These are phyloP conservation scores for Lasiodiplodia sp. DNA, from an alignment of 2,329 filamentous ascomycete genomes.

Conservation along the genomic window DNA sequence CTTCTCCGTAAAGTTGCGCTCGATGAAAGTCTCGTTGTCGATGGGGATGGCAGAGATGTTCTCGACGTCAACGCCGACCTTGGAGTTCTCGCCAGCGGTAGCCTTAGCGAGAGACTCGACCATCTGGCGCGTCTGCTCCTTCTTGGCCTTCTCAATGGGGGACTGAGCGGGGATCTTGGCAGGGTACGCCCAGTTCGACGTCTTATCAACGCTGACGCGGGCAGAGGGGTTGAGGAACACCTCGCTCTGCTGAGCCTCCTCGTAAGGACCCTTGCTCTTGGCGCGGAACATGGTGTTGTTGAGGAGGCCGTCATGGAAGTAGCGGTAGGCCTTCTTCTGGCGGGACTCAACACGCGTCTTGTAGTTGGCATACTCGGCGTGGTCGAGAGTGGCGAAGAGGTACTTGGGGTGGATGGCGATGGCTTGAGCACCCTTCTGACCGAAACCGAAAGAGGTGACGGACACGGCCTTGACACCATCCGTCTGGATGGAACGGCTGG, in stretches of 20 bases:
- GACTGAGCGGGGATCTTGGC: slow-evolving; percentile 65
- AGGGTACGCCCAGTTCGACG: slow-evolving; percentile 77
- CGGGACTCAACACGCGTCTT: slow-evolving; percentile 86
- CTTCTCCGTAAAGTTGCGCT: slow-evolving; percentile 87
- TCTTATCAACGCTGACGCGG: slow-evolving; percentile 85
- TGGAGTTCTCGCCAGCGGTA: slow-evolving; percentile 66
- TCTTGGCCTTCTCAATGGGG: slow-evolving; percentile 61
- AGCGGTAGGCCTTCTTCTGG: slow-evolving; percentile 98
- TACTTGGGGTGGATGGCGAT: slow-evolving; percentile 98
- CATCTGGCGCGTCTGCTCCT: slow-evolving; percentile 73
- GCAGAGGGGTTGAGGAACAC: slow-evolving; percentile 95
- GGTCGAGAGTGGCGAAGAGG: slow-evolving; percentile 91
- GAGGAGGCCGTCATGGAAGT: slow-evolving; percentile 97
- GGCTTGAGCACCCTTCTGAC: slow-evolving; percentile 96
- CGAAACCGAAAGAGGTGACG: slow-evolving; percentile 98
- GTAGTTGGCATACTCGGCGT: slow-evolving; percentile 82
- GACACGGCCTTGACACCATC: slow-evolving; percentile 99
- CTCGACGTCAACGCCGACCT: slow-evolving; percentile 94
- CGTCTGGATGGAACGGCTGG: slow-evolving; percentile 92
- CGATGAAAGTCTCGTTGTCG: slow-evolving; percentile 89
- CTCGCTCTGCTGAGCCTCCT: slow-evolving; percentile 81
- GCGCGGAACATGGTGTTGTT: slow-evolving; percentile 98
- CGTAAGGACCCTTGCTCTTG: slow-evolving; percentile 90
- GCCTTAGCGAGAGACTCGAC: slow-evolving; percentile 79
- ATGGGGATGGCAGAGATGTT: slow-evolving; percentile 87